Conservation (phyloP, 805 yeast genomes). For the Starmerella ratchasimensis region DNA sequence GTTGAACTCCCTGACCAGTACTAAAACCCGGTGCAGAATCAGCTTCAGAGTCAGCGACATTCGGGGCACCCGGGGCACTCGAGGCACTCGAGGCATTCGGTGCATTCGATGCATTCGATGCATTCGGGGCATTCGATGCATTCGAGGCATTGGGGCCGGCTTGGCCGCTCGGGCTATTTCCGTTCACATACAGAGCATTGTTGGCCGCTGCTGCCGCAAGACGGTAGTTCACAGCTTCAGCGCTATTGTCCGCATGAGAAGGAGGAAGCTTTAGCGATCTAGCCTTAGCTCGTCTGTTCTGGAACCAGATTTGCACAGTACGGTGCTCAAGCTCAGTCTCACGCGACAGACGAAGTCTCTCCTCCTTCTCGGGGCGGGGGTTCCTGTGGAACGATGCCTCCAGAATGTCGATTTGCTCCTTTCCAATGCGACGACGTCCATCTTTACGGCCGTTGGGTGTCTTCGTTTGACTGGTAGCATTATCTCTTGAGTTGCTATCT, state of each 20-base stretch:
- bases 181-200: no score
- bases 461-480: conserved; percentile 4
- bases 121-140: no score
- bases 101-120: no score
- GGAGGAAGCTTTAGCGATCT: conserved; percentile 16
- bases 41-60: no score
- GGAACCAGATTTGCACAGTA: conserved; percentile 89
- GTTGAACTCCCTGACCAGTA: no score
- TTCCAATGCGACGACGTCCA: conserved; percentile 22
- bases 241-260: conserved; percentile 8
- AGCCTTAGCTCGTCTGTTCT: conserved; percentile 52
- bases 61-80: no score
- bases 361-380: conserved; percentile 62
- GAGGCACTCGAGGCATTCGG: no score
- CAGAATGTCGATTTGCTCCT: conserved; percentile 36
- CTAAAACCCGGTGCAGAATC: no score
- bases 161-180: no score
- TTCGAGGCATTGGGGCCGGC: no score
- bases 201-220: conserved; percentile 16
- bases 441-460: conserved; percentile 12
- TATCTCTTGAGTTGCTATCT: no score
- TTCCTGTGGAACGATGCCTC: conserved; percentile 57
- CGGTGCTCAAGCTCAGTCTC: conserved; percentile 69
- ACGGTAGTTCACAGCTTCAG: conserved; percentile 7
- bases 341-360: conserved; percentile 53